Base-by-base conservation (phyloP, 1,284 basidiomycete species). In the Moesziomyces globuligerus region DNA sequence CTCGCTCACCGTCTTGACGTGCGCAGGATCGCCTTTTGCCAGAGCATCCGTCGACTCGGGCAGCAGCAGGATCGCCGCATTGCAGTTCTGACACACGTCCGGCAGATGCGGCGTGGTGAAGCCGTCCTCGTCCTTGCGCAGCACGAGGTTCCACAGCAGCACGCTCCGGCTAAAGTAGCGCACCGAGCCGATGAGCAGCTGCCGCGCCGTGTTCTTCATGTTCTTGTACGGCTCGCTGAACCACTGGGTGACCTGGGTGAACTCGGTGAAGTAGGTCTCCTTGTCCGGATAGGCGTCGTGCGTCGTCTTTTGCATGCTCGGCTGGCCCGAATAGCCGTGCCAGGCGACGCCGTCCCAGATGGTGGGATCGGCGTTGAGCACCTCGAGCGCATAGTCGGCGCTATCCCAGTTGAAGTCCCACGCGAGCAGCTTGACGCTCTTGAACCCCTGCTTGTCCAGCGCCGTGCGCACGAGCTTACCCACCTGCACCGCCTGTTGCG, bases 351-450 rank as follows among this genome's bases (percentile, higher is more conserved):
- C 65, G 18, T 29, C 29, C 55, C 59, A 77, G 3, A 46, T 36
- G 3, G 40, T 20, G 1, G 60, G 46, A 24, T 62, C 49, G 13
- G 59, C 54, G n/a, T 74, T 25, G 51, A 76, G 72, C 8, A 71
- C 64, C 6, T 51, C 13, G 4, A 69, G 39, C 17, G 66, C 39
- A 26, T 69, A 69, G 7, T 39, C 48, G 7, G 51, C 44, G 37
- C 60, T 45, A 47, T 74, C 72, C 75, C 75, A 77, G 49, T 77
- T 77, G 25, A 48, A 44, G 44, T 77, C 75, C 43, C 45, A 68
- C 1, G 57, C 49, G 28, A 75, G 28, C n/a, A 74, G 23, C 21
- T 51, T 52, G 29, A 65, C 45, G 9, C 23, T 23, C 1, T 56
- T 28, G 20, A 66, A 49, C 0, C 69, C 72, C 1, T 51, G 61